phyloP scores from a whole-genome alignment of 2,329 filamentous ascomycete genomes.

The Exophiala spinifera region DNA sequence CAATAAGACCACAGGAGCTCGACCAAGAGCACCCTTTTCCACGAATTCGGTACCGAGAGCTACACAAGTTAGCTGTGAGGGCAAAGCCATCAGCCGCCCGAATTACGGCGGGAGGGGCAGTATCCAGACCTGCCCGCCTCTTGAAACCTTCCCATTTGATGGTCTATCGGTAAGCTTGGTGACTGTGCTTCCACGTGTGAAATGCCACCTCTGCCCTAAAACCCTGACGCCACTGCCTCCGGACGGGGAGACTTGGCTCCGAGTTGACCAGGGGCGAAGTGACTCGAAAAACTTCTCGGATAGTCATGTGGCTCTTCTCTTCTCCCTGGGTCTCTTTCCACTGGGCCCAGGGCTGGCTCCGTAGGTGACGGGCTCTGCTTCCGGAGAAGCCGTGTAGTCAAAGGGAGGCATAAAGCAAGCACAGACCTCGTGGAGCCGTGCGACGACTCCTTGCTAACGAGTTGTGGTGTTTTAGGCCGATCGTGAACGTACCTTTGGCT shows the following conservation, averaged over 20 bases:
- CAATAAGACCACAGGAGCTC: no score
- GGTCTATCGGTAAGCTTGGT: background rate
- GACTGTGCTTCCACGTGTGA: background rate
- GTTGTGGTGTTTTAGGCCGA: background rate
- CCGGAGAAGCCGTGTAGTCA: no score
- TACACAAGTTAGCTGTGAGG: conserved; percentile 5
- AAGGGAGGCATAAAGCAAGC: background rate
- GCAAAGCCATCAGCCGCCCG: conserved; percentile 14
- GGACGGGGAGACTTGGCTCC: no score
- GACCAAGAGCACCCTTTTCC: no score
- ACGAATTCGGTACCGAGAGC: conserved; percentile 6
- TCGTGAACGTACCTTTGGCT: conserved; percentile 66
- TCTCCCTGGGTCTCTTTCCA: no score
- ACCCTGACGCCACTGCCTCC: background rate
- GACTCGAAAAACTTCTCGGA: no score
- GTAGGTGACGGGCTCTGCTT: no score
- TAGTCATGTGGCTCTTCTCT: no score
- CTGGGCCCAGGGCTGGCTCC: no score
- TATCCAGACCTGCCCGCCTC: background rate
- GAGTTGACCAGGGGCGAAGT: no score
- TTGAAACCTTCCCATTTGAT: background rate
- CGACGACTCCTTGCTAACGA: background rate
- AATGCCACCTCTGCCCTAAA: background rate
- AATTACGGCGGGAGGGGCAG: conserved; percentile 11
- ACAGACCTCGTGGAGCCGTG: background rate